phyloP scores from a whole-genome alignment of 495 filamentous ascomycete species.

The Podospora pseudoanserina region DNA sequence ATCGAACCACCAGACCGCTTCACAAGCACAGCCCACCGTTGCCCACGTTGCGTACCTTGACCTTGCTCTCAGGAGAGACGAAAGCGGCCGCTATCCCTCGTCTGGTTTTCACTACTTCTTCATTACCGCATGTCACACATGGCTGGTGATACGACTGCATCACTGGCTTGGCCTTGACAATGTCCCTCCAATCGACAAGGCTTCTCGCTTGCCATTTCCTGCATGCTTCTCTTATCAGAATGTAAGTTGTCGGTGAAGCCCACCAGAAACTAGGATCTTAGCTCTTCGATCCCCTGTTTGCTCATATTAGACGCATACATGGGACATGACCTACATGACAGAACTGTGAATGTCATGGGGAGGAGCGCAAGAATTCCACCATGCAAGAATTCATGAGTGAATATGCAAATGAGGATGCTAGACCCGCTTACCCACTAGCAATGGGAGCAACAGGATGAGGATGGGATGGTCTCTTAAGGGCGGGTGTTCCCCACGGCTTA shows the following conservation, averaged over 20 bases:
- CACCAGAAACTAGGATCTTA: background rate
- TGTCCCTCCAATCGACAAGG: background rate
- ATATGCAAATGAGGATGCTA: background rate
- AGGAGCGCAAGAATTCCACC: background rate
- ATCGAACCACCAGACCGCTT: background rate
- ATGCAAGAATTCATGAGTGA: background rate
- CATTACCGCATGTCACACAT: background rate
- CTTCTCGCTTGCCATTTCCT: background rate
- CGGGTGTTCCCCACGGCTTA: background rate
- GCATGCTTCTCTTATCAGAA: background rate
- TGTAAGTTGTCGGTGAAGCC: background rate
- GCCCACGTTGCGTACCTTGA: background rate
- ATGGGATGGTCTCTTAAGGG: background rate
- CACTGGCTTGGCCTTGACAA: background rate
- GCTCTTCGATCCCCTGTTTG: background rate
- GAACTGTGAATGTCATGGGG: background rate
- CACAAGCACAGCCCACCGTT: background rate
- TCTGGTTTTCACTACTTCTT: background rate
- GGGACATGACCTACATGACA: background rate
- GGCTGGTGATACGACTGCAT: slow-evolving; percentile 4
- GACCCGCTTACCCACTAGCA: background rate
- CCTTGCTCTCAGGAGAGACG: background rate
- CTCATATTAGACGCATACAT: background rate
- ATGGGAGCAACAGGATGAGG: background rate
- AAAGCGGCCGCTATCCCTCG: background rate